Evolutionary conservation across 352 stramenopile species (phyloP), one percentile per base, ranked within the genome.

Genomic region (Globisporangium ultimum): DNA sequence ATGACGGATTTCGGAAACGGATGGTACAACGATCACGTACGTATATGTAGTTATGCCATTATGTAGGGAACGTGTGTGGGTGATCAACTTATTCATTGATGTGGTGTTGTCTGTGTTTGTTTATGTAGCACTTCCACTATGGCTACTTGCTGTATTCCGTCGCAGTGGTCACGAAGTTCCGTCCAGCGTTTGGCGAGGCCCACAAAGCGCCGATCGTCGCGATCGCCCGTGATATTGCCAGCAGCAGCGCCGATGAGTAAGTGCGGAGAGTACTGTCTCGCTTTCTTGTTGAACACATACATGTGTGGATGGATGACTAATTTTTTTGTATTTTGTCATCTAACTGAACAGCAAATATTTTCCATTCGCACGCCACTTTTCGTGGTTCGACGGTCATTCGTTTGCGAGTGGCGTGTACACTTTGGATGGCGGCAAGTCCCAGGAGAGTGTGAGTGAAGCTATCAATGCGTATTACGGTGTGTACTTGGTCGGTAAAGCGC

Each of bases 401-500:
- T 99, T 97, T 75, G 95, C 96, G 10, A 98, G 90, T 60, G 97
- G 97, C 24, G 72, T 99, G 24, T 98, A 98, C 74, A 80, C 83
- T 51, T 84, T 98, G 62, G 91, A 91, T 45, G 89, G 97, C 59
- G 97, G 96, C 58, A 99, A 99, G 77, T 93, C 86, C 17, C 95
- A 99, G 76, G 97, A 98, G 70, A 98, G 90, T 65, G 94, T 97
- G 28, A 98, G 91, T 63, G 96, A 99, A 77, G 95, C 95, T 43
- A 88, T 98, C 32, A 98, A 99, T 78, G 95, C 93, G 48, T 99
- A 99, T 78, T 99, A 98, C 71, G 94, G 88, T 45, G 94, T 97
- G n/a, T 98, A 97, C 61, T 69, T 98, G 64, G 88, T 87, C 48
- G 95, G 83, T 68, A 84, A 89, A 57, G 81, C 86, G 14, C 77